Conservation (phyloP, 1,284 basidiomycete genomes). For the Marasmius tenuissimus region DNA sequence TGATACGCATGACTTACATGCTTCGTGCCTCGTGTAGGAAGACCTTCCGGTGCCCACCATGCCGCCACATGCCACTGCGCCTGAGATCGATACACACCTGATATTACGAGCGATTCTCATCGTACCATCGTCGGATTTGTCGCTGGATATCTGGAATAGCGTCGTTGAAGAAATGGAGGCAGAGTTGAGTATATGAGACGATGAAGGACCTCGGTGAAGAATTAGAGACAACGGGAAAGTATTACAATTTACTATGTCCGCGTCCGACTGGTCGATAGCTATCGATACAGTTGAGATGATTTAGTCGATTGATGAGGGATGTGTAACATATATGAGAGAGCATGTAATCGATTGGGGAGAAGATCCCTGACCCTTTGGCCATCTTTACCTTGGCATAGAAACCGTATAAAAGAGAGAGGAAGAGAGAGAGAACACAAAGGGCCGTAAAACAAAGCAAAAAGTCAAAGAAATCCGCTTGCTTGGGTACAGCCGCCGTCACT, state of each 20-base stretch:
- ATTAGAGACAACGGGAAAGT: background rate
- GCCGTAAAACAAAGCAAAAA: background rate
- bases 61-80: constrained; percentile 35
- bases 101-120: constrained; percentile 53
- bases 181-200: constrained; percentile 15
- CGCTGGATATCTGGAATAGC: constrained; percentile 43
- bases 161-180: constrained; percentile 32
- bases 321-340: too few species aligned
- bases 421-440: background rate
- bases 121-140: constrained; percentile 43
- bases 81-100: constrained; percentile 36
- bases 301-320: too few species aligned
- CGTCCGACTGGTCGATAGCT: background rate
- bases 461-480: background rate
- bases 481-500: background rate
- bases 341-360: too few species aligned
- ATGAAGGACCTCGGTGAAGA: background rate
- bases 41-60: constrained; percentile 38
- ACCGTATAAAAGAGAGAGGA: background rate
- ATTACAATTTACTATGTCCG: too few species aligned
- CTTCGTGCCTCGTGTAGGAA: constrained; percentile 23
- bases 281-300: background rate
- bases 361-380: background rate
- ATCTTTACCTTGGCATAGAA: background rate
- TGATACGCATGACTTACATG: constrained; percentile 2